A percentile compares a stretch with the other conserved stretches of the same genome.
Evolutionary conservation across 257 asterid genomes (phyloP).

Genomic region (Cruciata laevipes): DNA sequence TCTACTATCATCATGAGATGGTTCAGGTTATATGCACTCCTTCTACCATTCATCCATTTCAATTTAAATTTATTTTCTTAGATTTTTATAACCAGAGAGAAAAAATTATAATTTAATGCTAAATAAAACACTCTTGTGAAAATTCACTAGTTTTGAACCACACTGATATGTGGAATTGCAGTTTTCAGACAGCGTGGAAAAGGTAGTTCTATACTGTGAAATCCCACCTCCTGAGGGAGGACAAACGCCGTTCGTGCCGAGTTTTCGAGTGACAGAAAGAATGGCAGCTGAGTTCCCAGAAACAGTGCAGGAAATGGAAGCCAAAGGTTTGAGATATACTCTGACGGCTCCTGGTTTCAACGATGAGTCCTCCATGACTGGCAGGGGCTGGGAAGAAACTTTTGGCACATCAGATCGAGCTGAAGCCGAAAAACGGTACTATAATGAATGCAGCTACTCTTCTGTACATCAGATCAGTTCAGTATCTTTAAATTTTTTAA

Average conservation of each 20-base stretch:
- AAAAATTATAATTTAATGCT: no score
- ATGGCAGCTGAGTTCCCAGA: slow-evolving; percentile 70
- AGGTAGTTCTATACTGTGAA: slow-evolving; percentile 69
- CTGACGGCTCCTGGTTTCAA: slow-evolving; percentile 43
- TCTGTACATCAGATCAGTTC: no score
- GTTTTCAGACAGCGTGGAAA: slow-evolving; percentile 63
- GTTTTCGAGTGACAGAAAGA: slow-evolving; percentile 60
- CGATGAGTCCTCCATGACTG: slow-evolving; percentile 58
- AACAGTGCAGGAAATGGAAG: slow-evolving; percentile 58
- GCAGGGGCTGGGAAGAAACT: slow-evolving; percentile 83
- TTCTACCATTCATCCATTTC: neutral
- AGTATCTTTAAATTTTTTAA: no score
- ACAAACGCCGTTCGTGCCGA: slow-evolving; percentile 76
- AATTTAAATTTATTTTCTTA: no score
- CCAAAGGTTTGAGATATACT: slow-evolving; percentile 57
- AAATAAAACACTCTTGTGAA: no score
- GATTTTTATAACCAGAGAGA: no score
- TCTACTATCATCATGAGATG: slow-evolving; percentile 83
- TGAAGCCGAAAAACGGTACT: slow-evolving; percentile 68
- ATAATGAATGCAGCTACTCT: no score
- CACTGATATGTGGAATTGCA: slow-evolving; percentile 9
- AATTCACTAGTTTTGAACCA: no score
- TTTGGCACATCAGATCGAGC: slow-evolving; percentile 58
- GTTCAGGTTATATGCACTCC: slow-evolving; percentile 38
- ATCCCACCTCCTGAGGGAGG: slow-evolving; percentile 82